A percentile compares a stretch with the other conserved stretches of the same genome.
Conservation (phyloP, 139 green algal genomes). For the Eudorina sp. region DNA sequence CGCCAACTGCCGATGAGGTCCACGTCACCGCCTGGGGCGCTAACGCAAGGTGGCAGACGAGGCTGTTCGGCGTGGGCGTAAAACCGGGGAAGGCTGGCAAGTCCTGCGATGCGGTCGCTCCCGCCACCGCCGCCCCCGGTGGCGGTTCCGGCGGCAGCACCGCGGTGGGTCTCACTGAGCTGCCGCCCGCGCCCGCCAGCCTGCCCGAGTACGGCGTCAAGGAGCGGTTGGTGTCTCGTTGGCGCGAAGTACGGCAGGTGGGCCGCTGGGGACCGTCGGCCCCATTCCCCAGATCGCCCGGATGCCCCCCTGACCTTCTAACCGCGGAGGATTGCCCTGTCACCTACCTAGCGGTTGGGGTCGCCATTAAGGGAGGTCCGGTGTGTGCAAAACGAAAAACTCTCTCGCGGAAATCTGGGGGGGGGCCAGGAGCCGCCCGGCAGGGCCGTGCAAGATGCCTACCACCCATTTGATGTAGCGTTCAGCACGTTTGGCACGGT, state of each 20-base stretch:
- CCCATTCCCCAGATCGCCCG: too few species aligned
- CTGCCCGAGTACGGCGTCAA: constrained; percentile 69
- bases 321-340: too few species aligned
- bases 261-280: too few species aligned
- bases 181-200: constrained; percentile 45
- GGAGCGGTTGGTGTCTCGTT: constrained; percentile 71
- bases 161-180: constrained; percentile 12
- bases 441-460: too few species aligned
- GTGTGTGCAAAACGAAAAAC: too few species aligned
- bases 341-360: too few species aligned
- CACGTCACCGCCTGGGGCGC: constrained; percentile 18
- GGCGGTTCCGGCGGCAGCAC: neutral
- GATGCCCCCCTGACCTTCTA: too few species aligned
- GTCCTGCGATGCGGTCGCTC: neutral
- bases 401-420: too few species aligned
- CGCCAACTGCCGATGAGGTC: constrained; percentile 3
- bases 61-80: neutral
- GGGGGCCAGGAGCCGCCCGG: too few species aligned
- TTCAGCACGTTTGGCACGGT: too few species aligned
- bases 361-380: too few species aligned
- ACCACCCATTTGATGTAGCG: too few species aligned
- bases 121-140: neutral
- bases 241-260: constrained; percentile 69
- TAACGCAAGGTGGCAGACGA: constrained; percentile 49
- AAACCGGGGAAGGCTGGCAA: neutral